Percentiles rank a stretch among this genome's conserved stretches.
Conservation (phyloP, 1,284 basidiomycete species). For the Retiboletus flavoniger region DNA sequence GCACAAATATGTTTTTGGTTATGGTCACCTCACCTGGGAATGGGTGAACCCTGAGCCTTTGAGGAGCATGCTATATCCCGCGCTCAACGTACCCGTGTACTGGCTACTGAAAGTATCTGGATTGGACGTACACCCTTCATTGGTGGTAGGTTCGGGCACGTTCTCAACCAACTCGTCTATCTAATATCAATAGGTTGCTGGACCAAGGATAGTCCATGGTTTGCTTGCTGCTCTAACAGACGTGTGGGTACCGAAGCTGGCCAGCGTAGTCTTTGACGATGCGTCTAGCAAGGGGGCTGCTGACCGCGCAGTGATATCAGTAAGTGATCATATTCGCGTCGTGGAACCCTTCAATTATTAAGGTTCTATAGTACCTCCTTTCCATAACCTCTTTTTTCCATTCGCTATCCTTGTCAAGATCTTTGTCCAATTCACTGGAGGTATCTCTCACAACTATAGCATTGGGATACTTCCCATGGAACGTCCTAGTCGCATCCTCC, state of each 20-base stretch:
- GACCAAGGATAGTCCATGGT: constrained; percentile 81
- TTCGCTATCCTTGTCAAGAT: constrained; percentile 79
- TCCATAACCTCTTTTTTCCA: constrained; percentile 89
- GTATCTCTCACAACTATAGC: constrained; percentile 83
- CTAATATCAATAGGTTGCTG: constrained; percentile 48
- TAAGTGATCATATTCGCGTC: constrained; percentile 40
- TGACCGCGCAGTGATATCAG: constrained; percentile 52
- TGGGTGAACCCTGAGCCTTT: constrained; percentile 76
- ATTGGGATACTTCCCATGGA: constrained; percentile 79
- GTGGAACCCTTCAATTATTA: background rate
- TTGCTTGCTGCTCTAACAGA: constrained; percentile 81
- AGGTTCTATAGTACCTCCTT: constrained; percentile 62
- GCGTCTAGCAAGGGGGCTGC: constrained; percentile 38
- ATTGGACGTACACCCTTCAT: constrained; percentile 28
- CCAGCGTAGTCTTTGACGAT: constrained; percentile 58
- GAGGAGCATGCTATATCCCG: constrained; percentile 71
- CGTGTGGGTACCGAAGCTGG: constrained; percentile 66
- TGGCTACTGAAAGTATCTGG: constrained; percentile 59
- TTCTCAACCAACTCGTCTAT: background rate
- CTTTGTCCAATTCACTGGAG: constrained; percentile 92
- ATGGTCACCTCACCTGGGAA: constrained; percentile 95
- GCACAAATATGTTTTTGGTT: constrained; percentile 85
- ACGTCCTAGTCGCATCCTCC: constrained; percentile 31
- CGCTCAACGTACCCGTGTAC: constrained; percentile 78
- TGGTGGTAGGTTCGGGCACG: constrained; percentile 26